These are phyloP conservation scores for Apiospora saccharicola DNA, from an alignment of 2,329 filamentous ascomycete genomes.

Conservation along the genomic window DNA sequence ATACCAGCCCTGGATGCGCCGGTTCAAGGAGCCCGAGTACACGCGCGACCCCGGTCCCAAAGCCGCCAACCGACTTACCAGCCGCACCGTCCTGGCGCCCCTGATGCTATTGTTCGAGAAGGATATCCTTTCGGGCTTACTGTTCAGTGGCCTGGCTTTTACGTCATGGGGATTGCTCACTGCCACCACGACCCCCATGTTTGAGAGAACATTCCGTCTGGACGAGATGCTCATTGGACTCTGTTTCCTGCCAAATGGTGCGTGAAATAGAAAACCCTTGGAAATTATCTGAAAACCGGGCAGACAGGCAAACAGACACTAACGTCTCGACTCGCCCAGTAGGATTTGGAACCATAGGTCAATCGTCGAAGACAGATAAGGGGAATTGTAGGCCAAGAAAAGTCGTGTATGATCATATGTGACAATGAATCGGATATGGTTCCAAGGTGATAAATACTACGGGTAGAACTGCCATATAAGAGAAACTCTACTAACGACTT, in stretches of 20 bases:
- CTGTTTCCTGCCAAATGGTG: conserved; percentile 26
- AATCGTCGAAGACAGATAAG: too few relatives aligned
- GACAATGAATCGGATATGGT: too few relatives aligned
- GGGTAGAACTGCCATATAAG: too few relatives aligned
- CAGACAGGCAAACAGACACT: not conserved
- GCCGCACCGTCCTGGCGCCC: conserved; percentile 45
- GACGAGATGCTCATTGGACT: conserved; percentile 26
- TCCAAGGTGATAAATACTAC: too few relatives aligned
- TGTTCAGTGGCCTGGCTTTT: conserved; percentile 39
- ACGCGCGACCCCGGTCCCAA: conserved; percentile 27
- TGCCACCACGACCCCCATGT: conserved; percentile 44
- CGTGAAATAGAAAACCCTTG: not conserved
- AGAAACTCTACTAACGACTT: too few relatives aligned
- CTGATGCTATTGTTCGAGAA: conserved; percentile 49
- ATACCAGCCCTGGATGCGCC: conserved; percentile 29
- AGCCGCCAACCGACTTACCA: conserved; percentile 34
- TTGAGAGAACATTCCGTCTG: conserved; percentile 34
- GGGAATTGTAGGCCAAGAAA: too few relatives aligned
- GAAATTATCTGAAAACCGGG: not conserved
- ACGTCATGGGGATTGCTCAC: conserved; percentile 52
- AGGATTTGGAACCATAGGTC: conserved; percentile 49
- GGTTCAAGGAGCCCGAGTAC: conserved; percentile 18
- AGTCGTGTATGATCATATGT: too few relatives aligned
- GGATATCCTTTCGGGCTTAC: conserved; percentile 46
- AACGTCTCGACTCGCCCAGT: not conserved